These are phyloP conservation scores for Coemansia asiatica DNA, from an alignment of 192 early-diverging fungal species.

Conservation along the genomic window DNA sequence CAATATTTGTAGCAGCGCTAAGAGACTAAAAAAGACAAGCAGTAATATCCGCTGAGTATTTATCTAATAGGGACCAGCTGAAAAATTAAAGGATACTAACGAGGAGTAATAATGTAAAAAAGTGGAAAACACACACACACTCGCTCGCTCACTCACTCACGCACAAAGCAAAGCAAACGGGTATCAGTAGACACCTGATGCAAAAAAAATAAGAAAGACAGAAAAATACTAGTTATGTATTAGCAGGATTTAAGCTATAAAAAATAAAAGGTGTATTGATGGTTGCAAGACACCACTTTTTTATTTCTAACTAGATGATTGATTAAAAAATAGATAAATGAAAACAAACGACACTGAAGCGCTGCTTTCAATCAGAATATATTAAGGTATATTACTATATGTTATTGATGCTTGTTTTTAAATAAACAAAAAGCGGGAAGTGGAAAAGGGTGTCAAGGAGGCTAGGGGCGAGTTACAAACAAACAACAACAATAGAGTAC, in stretches of 20 bases:
- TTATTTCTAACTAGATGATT: neutral
- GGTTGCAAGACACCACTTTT: neutral
- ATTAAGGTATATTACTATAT: no score
- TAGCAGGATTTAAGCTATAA: no score
- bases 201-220: no score
- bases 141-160: no score
- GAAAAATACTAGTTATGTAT: no score
- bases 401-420: neutral
- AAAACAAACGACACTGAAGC: constrained; percentile 11
- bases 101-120: no score
- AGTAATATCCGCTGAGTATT: constrained; percentile 1
- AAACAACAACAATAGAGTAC: neutral
- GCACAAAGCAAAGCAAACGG: constrained; percentile 2
- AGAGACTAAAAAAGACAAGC: constrained; percentile 3
- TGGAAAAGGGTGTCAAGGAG: neutral
- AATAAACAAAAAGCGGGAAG: neutral
- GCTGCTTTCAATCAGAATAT: neutral
- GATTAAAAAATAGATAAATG: neutral
- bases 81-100: neutral
- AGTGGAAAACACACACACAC: no score
- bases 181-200: constrained; percentile 6
- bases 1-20: neutral
- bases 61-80: neutral
- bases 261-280: no score
- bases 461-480: neutral